Evolutionary conservation across 2,329 filamentous ascomycete genomes (phyloP), one percentile per base, ranked within the genome.

Genomic region (Endothia cerciana): DNA sequence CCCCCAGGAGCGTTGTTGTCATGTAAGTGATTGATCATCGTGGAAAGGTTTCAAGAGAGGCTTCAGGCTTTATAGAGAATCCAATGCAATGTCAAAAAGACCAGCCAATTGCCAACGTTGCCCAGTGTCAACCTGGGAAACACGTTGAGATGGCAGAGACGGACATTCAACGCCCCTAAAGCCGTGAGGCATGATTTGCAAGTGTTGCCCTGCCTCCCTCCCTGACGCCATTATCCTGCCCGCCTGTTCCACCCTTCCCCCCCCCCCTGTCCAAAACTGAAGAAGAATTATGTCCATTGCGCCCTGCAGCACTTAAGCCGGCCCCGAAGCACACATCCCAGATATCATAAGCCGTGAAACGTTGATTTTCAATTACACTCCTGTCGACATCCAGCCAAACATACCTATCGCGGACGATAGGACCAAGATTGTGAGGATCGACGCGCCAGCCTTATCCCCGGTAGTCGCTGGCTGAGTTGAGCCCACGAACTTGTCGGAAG

Each of bases 341-440:
- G 10, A 43, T 36, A 30, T 17, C 17, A 45, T 4, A 45, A 10
- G 45, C 25, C 57, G 17, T 25, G 2, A 59, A 8, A 6, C 22
- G n/a, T 28, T 13, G 3, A 19, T 13, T 43, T 7, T 33, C 47
- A n/a, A 41, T 45, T 47, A 68, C 36, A 64, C 62, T 6, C 66
- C 66, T 17, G 64, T 68, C 33, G 66, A 68, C 75, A 79, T 78
- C 73, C 75, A 77, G 2, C 70, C 71, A 71, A 77, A 78, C 66
- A 75, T 73, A 10, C 71, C 73, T 4, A 70, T 71, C 8, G 73
- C 70, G n/a, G 70, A 65, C 0, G 22, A 49, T 60, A 63, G 25
- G 4, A 69, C 62, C 33, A 63, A 19, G 30, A 68, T 70, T 4
- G 72, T 74, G 45, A 75, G 59, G 60, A 74, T 74, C 3, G 71